These are phyloP conservation scores for Paraphoma chrysanthemicola DNA, from an alignment of 2,329 filamentous ascomycete species.

Conservation along the genomic window DNA sequence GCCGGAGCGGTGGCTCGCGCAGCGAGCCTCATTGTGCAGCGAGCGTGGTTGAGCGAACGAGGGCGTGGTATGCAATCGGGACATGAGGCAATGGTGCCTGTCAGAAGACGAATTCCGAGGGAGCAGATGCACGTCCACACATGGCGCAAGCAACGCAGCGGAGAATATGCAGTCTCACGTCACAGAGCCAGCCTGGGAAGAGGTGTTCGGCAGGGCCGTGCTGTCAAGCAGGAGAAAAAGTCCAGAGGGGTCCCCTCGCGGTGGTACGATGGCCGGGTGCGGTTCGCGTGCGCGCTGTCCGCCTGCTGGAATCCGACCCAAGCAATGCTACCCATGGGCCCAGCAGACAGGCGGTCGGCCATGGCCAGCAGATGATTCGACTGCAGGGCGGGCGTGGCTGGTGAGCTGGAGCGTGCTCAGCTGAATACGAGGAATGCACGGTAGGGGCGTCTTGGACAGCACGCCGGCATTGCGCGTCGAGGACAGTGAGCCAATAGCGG, in stretches of 20 bases:
- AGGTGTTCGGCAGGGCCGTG: background rate
- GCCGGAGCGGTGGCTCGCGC: conserved; percentile 22
- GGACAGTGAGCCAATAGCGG: no score
- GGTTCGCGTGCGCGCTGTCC: background rate
- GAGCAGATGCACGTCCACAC: background rate
- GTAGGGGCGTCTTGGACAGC: conserved; percentile 2
- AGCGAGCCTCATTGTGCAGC: conserved; percentile 28
- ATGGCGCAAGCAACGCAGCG: background rate
- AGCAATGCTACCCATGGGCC: background rate
- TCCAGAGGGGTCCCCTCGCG: background rate
- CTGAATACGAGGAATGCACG: conserved; percentile 21
- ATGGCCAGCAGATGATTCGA: conserved; percentile 11
- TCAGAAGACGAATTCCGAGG: background rate
- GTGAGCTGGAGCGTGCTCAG: conserved; percentile 4
- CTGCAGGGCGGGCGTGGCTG: conserved; percentile 3
- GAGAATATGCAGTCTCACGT: background rate
- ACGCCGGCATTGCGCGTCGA: background rate
- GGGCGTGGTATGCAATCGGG: background rate
- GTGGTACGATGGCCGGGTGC: background rate
- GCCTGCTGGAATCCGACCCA: background rate
- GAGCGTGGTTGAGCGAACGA: conserved; percentile 6
- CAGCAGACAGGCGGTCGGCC: background rate
- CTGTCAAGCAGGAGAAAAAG: background rate
- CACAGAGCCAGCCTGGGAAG: background rate
- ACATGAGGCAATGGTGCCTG: conserved; percentile 2